Conservation (phyloP, 1,284 basidiomycete genomes). For the Naganishia liquefaciens region DNA sequence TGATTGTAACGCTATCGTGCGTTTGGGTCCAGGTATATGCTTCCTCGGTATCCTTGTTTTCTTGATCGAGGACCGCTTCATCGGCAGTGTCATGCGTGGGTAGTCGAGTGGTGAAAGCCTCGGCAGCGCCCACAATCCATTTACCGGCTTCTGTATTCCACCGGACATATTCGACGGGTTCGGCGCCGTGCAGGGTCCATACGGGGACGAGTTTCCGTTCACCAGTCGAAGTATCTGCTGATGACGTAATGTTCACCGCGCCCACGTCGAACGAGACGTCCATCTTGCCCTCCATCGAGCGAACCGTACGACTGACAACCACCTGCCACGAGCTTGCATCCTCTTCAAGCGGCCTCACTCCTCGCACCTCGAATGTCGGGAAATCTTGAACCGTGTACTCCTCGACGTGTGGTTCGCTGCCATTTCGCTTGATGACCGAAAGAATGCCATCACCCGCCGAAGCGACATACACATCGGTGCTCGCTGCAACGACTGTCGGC, state of each 20-base stretch:
- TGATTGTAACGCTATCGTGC: conserved; percentile 13
- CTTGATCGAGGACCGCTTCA: background rate
- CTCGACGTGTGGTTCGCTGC: background rate
- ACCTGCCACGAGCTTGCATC: background rate
- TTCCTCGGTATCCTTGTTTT: conserved; percentile 9
- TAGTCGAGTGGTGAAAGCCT: background rate
- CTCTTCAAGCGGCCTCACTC: background rate
- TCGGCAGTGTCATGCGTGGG: no score
- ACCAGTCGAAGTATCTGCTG: background rate
- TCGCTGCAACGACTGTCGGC: conserved; percentile 17
- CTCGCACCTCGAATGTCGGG: background rate
- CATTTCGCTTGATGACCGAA: background rate
- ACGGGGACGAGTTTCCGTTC: background rate
- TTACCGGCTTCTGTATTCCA: conserved; percentile 3
- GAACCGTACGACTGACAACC: conserved; percentile 3
- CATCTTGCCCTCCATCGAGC: background rate
- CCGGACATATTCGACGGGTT: background rate
- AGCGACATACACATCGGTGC: conserved; percentile 11
- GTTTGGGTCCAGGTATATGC: conserved; percentile 32
- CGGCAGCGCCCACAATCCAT: conserved; percentile 19
- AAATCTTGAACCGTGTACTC: background rate
- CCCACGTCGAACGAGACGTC: background rate
- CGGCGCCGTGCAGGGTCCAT: background rate
- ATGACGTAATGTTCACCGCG: background rate
- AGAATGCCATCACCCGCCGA: conserved; percentile 23